Conservation (phyloP, 805 yeast genomes). For the Kazachstania taianensis region DNA sequence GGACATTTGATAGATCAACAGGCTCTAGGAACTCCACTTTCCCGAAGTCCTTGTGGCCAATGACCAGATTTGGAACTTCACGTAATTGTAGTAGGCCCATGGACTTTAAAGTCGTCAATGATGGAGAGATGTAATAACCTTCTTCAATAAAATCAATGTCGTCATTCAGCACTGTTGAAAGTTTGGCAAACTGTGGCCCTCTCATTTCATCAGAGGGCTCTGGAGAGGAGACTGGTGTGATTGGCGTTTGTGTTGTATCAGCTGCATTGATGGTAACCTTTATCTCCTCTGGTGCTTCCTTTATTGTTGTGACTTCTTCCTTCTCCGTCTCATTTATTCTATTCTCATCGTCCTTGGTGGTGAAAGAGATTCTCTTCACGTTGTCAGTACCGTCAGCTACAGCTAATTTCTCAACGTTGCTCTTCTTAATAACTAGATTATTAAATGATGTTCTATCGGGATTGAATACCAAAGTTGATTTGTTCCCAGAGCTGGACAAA, state of each 20-base stretch:
- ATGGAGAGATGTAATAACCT: conserved; percentile 85
- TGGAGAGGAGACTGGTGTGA: conserved; percentile 2
- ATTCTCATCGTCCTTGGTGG: not conserved
- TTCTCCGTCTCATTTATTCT: not conserved
- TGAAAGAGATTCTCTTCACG: conserved; percentile 7
- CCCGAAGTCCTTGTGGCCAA: conserved; percentile 73
- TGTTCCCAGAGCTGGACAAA: too few species aligned
- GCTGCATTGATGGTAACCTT: not conserved
- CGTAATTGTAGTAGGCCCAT: conserved; percentile 56
- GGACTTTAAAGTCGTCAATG: conserved; percentile 48
- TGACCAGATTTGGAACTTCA: conserved; percentile 49
- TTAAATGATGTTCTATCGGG: conserved; percentile 26
- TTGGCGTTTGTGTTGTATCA: not conserved
- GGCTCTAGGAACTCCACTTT: conserved; percentile 66
- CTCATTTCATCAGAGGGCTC: not conserved
- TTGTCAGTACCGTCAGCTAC: not conserved
- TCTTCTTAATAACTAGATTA: conserved; percentile 17
- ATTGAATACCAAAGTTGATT: conserved; percentile 12
- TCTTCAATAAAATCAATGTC: conserved; percentile 46
- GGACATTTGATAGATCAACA: conserved; percentile 67
- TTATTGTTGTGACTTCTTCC: not conserved
- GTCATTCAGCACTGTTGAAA: conserved; percentile 15
- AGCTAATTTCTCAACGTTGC: conserved; percentile 9
- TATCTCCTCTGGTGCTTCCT: not conserved
- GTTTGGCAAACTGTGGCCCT: not conserved